Percentiles rank a stretch among this genome's conserved stretches.
Evolutionary conservation across 306 rosid genomes (phyloP).

Genomic region (Prosopis cineraria): DNA sequence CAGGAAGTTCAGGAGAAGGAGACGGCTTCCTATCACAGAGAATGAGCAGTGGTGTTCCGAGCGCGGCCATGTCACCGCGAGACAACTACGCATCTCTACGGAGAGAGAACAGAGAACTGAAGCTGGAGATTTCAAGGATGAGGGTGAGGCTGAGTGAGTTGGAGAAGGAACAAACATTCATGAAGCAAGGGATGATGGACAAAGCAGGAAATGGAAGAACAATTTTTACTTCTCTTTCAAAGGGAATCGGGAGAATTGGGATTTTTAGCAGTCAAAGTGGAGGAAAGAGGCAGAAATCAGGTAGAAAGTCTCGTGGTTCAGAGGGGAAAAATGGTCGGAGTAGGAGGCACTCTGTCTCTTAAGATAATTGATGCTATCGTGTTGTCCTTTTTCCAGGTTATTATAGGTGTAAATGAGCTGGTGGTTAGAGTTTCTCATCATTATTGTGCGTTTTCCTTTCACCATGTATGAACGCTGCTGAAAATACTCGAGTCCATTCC

Average conservation of each 20-base stretch:
- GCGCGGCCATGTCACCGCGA: slow-evolving; percentile 89
- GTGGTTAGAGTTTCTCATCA: slow-evolving; percentile 28
- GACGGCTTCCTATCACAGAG: slow-evolving; percentile 68
- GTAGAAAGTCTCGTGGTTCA: slow-evolving; percentile 55
- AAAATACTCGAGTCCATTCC: neutral
- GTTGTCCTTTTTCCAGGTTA: neutral
- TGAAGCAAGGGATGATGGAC: slow-evolving; percentile 85
- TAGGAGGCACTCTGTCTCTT: slow-evolving; percentile 72
- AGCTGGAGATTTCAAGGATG: slow-evolving; percentile 85
- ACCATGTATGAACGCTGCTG: neutral
- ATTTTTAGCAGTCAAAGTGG: slow-evolving; percentile 67
- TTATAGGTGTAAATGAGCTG: slow-evolving; percentile 36
- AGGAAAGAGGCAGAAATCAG: slow-evolving; percentile 60
- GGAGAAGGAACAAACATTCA: slow-evolving; percentile 82
- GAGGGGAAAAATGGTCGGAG: slow-evolving; percentile 77
- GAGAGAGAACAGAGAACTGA: slow-evolving; percentile 83
- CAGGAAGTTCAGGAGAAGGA: slow-evolving; percentile 67
- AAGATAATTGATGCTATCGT: slow-evolving; percentile 34
- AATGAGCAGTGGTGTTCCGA: slow-evolving; percentile 77
- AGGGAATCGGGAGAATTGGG: slow-evolving; percentile 77
- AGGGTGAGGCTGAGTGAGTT: slow-evolving; percentile 86
- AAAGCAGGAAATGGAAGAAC: slow-evolving; percentile 71
- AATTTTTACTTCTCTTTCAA: slow-evolving; percentile 74
- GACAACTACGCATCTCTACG: slow-evolving; percentile 88
- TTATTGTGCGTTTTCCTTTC: slow-evolving; percentile 9